Evolutionary conservation across 2,329 filamentous ascomycete species (phyloP).

Genomic region (Periconia digitata): DNA sequence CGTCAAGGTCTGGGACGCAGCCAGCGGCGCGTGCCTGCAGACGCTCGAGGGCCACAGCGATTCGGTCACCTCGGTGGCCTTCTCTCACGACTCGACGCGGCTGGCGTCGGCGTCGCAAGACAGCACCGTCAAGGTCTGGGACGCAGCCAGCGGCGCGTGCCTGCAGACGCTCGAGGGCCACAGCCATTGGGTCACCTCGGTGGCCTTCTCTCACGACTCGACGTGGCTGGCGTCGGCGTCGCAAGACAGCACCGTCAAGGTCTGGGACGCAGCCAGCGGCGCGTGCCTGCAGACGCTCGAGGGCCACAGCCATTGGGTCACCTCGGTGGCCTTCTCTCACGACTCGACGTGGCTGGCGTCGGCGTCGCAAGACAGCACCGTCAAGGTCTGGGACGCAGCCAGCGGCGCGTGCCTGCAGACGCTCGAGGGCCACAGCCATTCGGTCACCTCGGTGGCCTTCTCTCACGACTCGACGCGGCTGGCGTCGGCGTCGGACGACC

Average conservation of each 20-base stretch:
- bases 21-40: slow-evolving; percentile 3
- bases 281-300: slow-evolving; percentile 13
- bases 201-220: no score
- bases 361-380: neutral
- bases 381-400: neutral
- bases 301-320: slow-evolving; percentile 3
- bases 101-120: slow-evolving; percentile 5
- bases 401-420: slow-evolving; percentile 6
- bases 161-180: no score
- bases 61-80: slow-evolving; percentile 21
- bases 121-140: slow-evolving; percentile 5
- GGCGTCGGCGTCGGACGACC: no score
- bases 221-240: no score
- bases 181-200: no score
- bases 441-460: no score
- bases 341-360: slow-evolving; percentile 1
- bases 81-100: no score
- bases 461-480: no score
- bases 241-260: no score
- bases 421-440: no score
- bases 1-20: slow-evolving; percentile 13
- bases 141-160: slow-evolving; percentile 1
- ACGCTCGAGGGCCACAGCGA: no score
- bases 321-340: slow-evolving; percentile 17
- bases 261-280: slow-evolving; percentile 7